Percentiles rank a stretch among this genome's conserved stretches.
phyloP scores from a whole-genome alignment of 805 yeast species.

The Citeromyces matritensis region DNA sequence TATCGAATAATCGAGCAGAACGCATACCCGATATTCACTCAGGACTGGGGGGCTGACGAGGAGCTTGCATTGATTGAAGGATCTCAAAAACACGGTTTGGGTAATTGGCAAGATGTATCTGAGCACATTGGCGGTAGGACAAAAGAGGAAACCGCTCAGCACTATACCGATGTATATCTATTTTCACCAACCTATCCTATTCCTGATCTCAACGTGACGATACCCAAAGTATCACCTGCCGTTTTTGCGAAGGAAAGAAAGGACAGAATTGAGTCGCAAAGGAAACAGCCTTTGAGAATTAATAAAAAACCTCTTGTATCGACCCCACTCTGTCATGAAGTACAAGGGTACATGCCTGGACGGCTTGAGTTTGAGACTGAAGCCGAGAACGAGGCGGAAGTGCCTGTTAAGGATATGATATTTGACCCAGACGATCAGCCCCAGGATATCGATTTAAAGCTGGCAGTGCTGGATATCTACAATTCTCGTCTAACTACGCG shows the following conservation, averaged over 20 bases:
- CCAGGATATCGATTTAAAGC: constrained; percentile 79
- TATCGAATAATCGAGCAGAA: constrained; percentile 88
- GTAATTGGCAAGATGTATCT: constrained; percentile 97
- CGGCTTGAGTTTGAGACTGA: constrained; percentile 93
- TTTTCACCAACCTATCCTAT: constrained; percentile 67
- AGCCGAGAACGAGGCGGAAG: constrained; percentile 93
- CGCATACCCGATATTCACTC: constrained; percentile 80
- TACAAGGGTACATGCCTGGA: constrained; percentile 98
- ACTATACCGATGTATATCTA: constrained; percentile 61
- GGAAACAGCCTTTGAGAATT: constrained; percentile 66
- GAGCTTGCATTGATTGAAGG: constrained; percentile 83
- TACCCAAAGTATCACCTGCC: constrained; percentile 44
- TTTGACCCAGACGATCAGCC: constrained; percentile 89
- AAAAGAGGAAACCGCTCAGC: constrained; percentile 82
- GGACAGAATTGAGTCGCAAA: constrained; percentile 55
- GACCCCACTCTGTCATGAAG: constrained; percentile 90
- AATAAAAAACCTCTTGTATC: constrained; percentile 84
- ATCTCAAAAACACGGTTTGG: constrained; percentile 80
- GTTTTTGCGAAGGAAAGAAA: constrained; percentile 59
- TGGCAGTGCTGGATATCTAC: constrained; percentile 78
- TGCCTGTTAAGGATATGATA: constrained; percentile 85
- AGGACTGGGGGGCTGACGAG: constrained; percentile 98
- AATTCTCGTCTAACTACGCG: constrained; percentile 80
- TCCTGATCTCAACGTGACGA: constrained; percentile 70
- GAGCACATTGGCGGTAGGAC: constrained; percentile 90